phyloP scores from a whole-genome alignment of 768 basidiomycete species.

The Leccinum arenicola region DNA sequence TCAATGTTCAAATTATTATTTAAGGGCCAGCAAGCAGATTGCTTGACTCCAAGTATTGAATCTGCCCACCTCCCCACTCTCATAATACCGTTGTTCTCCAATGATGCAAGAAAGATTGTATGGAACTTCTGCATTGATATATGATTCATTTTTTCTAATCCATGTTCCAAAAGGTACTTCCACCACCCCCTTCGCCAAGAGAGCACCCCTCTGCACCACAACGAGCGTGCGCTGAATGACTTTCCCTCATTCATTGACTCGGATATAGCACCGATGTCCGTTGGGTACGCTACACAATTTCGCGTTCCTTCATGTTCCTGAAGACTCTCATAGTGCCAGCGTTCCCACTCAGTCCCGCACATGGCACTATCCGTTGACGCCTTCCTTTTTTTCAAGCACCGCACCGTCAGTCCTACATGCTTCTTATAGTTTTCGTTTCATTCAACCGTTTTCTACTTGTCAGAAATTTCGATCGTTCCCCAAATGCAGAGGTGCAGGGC shows the following conservation, averaged over 20 bases:
- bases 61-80: not conserved
- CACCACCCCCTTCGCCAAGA: not conserved
- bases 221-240: not conserved
- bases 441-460: not conserved
- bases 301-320: constrained; percentile 1
- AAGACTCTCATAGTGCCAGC: constrained; percentile 4
- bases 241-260: not conserved
- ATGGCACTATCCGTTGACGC: not conserved
- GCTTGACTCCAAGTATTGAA: not conserved
- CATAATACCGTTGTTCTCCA: not conserved
- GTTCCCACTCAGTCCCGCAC: not conserved
- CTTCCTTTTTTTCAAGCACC: not conserved
- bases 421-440: not conserved
- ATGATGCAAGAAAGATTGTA: constrained; percentile 15
- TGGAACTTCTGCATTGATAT: not conserved
- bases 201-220: not conserved
- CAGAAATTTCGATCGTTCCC: constrained; percentile 4
- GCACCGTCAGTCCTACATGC: constrained; percentile 12
- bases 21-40: constrained; percentile 6
- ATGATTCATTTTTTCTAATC: not conserved
- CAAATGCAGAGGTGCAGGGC: not conserved
- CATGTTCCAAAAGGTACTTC: constrained; percentile 1
- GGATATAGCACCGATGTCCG: not conserved
- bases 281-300: constrained; percentile 9
- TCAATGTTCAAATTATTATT: not conserved